Percentiles rank a stretch among this genome's conserved stretches.
Conservation (phyloP, 2,329 filamentous ascomycete species). For the Byssothecium circinans region DNA sequence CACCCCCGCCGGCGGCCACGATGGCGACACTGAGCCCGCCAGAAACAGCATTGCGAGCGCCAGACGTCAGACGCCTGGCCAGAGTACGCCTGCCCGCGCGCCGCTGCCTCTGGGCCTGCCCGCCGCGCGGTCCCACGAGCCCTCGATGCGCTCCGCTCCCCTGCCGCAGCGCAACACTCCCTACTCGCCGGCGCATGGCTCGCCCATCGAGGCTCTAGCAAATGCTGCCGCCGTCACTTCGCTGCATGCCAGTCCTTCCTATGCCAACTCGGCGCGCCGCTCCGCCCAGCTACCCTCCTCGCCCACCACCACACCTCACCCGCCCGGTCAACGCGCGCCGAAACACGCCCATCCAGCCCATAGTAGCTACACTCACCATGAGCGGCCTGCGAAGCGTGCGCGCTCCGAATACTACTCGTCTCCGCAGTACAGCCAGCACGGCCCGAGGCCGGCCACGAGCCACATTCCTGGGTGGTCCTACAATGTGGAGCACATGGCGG, state of each 20-base stretch:
- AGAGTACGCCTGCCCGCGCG: conserved; percentile 10
- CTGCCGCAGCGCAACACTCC: conserved; percentile 21
- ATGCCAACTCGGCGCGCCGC: conserved; percentile 25
- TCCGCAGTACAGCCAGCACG: conserved; percentile 38
- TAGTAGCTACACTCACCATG: conserved; percentile 23
- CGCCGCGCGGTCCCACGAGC: conserved; percentile 15
- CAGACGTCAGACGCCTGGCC: conserved; percentile 4
- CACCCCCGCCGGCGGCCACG: conserved; percentile 25
- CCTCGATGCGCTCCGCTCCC: conserved; percentile 24
- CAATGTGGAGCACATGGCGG: conserved; percentile 44
- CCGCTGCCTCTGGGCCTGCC: conserved; percentile 14
- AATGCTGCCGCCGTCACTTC: conserved; percentile 44
- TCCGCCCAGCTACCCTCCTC: conserved; percentile 21
- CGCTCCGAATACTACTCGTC: conserved; percentile 60
- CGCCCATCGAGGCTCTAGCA: conserved; percentile 49
- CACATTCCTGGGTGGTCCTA: conserved; percentile 46
- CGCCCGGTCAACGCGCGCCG: conserved; percentile 24
- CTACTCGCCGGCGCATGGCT: conserved; percentile 30
- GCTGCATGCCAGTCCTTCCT: conserved; percentile 42
- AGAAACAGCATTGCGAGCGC: conserved; percentile 6
- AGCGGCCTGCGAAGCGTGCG: conserved; percentile 62
- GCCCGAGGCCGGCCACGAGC: conserved; percentile 51
- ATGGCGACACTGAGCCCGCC: conserved; percentile 9
- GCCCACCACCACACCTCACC: conserved; percentile 18
- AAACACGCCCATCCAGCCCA: conserved; percentile 22